Evolutionary conservation across 2,329 filamentous ascomycete genomes (phyloP), one percentile per base, ranked within the genome.

Genomic region (Colletotrichum abscissum): DNA sequence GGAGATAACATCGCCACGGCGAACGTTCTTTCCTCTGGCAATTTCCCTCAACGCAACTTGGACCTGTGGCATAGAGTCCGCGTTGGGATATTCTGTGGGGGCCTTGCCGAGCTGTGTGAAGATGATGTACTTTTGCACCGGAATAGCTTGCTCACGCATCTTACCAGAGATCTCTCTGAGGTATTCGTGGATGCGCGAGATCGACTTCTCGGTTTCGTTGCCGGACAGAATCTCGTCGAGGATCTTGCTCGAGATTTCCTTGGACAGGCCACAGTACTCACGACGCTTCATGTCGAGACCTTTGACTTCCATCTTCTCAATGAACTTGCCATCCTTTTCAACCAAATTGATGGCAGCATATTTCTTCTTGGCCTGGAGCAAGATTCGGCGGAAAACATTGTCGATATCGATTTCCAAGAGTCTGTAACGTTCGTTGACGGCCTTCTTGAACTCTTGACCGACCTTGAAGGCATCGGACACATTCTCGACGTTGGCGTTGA

Each of bases 311-410:
- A 99, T 93, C 85, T 97, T 96, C 81, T 98, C 96, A 57, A 96
- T 88, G 80, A 92, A 97, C 81, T 96, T 97, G 77, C 95, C 95
- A 78, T 97, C 93, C 26, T 94, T 88, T 78, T 98, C 94, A 7
- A 97, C 91, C 81, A 98, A 91, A 81, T 97, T 98, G 83, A 99
- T 94, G 54, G 97, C 97, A 9, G 97, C 97, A 82, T 99, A 99
- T 87, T 99, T 99, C 88, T 99, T 99, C 89, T 99, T 99, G 35
- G 97, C 96, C 80, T 98, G 97, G 16, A 99, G 88, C 52, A 99
- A 86, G 69, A 99, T 93, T 38, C 97, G 93, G 58, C 96, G 91
- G 88, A 99, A 99, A 74, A 98, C 90, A 79, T 98, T 98, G 83
- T 99, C 97, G 76, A 99, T 98, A 79, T 99, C 97, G 76, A 99